These are phyloP conservation scores for Emmonsiellopsis sp. DNA, from an alignment of 2,329 filamentous ascomycete species.

Conservation along the genomic window DNA sequence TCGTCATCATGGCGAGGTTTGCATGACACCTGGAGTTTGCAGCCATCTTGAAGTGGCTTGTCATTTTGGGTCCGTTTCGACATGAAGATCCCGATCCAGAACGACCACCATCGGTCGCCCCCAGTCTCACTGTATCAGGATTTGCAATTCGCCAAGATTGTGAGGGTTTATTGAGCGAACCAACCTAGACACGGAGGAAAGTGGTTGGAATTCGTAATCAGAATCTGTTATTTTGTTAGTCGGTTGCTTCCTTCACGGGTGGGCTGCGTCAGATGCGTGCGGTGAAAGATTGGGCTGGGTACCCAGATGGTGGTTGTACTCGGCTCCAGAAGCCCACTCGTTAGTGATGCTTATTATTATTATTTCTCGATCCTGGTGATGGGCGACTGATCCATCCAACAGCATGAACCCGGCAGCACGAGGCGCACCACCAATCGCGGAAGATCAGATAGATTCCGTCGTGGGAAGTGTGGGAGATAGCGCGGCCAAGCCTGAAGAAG, in stretches of 20 bases:
- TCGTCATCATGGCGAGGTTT: not conserved
- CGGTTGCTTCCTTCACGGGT: not conserved
- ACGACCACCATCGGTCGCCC: not conserved
- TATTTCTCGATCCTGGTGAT: not conserved
- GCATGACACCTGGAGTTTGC: not conserved
- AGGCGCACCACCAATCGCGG: conserved; percentile 13
- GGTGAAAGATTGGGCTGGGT: not conserved
- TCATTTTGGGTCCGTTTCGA: not conserved
- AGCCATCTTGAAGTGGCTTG: not conserved
- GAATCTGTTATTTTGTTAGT: not conserved
- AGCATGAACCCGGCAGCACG: conserved; percentile 5
- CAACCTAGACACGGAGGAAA: not conserved
- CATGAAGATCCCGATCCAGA: conserved; percentile 3
- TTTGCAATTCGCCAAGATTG: not conserved
- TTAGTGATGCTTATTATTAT: not conserved
- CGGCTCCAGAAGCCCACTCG: not conserved
- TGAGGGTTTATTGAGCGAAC: not conserved
- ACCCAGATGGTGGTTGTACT: not conserved
- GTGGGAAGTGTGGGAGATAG: conserved; percentile 1
- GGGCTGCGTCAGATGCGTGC: not conserved
- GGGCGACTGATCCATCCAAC: not conserved
- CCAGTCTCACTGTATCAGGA: not conserved
- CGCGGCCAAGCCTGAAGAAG: conserved; percentile 4
- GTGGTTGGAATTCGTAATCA: not conserved
- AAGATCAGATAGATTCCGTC: conserved; percentile 11